Percentiles rank a stretch among this genome's conserved stretches.
These are phyloP conservation scores for Croton laevigatus DNA, from an alignment of 441 rosid genomes.

Conservation along the genomic window DNA sequence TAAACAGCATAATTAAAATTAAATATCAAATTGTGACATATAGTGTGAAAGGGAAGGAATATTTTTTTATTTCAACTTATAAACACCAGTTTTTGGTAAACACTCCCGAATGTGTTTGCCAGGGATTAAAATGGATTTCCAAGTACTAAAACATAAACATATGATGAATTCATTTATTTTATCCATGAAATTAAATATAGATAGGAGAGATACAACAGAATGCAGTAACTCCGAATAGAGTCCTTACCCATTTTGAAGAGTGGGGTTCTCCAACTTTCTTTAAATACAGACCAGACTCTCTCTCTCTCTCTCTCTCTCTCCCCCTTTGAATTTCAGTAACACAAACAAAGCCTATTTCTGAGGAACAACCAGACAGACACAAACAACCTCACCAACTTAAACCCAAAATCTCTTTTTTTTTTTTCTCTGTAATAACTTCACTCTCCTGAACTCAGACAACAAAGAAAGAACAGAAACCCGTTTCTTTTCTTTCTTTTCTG, in stretches of 20 bases:
- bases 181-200: too few relatives aligned
- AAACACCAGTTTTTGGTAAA: too few relatives aligned
- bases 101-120: conserved; percentile 15
- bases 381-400: conserved; percentile 28
- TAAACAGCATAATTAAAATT: too few relatives aligned
- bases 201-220: conserved; percentile 14
- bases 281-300: conserved; percentile 16
- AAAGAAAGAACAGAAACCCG: conserved; percentile 13
- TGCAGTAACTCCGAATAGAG: conserved; percentile 27
- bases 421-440: conserved; percentile 8
- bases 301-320: conserved; percentile 3
- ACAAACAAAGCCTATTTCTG: not conserved
- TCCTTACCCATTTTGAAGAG: conserved; percentile 23
- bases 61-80: too few relatives aligned
- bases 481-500: conserved; percentile 19
- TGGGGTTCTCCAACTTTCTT: conserved; percentile 17
- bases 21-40: too few relatives aligned
- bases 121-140: conserved; percentile 15
- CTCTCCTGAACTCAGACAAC: not conserved
- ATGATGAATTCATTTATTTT: too few relatives aligned
- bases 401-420: conserved; percentile 13
- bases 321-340: conserved; percentile 24
- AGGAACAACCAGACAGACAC: conserved; percentile 15
- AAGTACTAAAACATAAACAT: too few relatives aligned
- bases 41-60: too few relatives aligned